These are phyloP conservation scores for Schizophyllum commune DNA, from an alignment of 1,284 basidiomycete genomes.

Conservation along the genomic window DNA sequence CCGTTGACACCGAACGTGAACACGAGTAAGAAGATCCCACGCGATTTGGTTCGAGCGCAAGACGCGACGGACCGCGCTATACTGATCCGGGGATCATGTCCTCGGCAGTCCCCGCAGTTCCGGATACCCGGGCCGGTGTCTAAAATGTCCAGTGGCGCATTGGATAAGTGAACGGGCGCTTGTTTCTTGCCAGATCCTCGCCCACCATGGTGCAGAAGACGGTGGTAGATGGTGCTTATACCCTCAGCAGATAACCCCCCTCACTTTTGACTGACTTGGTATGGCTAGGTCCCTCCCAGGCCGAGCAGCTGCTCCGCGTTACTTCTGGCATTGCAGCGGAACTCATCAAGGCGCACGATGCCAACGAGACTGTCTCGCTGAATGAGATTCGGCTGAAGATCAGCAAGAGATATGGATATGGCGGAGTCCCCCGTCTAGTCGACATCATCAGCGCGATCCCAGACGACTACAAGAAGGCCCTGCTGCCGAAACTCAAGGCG, in stretches of 20 bases:
- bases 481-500: constrained; percentile 88
- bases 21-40: too few relatives aligned
- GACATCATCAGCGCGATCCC: constrained; percentile 99
- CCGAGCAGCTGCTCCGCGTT: constrained; percentile 85
- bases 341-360: constrained; percentile 85
- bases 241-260: background rate
- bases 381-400: constrained; percentile 84
- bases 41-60: too few relatives aligned
- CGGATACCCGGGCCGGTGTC: background rate
- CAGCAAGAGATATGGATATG: constrained; percentile 85
- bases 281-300: constrained; percentile 68
- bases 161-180: background rate
- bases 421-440: constrained; percentile 87
- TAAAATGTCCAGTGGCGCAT: background rate
- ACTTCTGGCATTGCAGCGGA: constrained; percentile 94
- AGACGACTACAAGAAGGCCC: constrained; percentile 89
- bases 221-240: background rate
- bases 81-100: background rate
- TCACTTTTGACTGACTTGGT: background rate
- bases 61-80: background rate
- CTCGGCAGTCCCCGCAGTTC: background rate
- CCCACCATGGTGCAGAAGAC: background rate
- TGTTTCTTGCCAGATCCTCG: background rate
- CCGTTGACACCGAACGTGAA: too few relatives aligned
- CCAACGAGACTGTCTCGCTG: constrained; percentile 71